Percentiles rank a stretch among this genome's conserved stretches.
These are phyloP conservation scores for Bolboschoenoplectus hybrid DNA, from an alignment of 202 grass and related monocot species.

Conservation along the genomic window DNA sequence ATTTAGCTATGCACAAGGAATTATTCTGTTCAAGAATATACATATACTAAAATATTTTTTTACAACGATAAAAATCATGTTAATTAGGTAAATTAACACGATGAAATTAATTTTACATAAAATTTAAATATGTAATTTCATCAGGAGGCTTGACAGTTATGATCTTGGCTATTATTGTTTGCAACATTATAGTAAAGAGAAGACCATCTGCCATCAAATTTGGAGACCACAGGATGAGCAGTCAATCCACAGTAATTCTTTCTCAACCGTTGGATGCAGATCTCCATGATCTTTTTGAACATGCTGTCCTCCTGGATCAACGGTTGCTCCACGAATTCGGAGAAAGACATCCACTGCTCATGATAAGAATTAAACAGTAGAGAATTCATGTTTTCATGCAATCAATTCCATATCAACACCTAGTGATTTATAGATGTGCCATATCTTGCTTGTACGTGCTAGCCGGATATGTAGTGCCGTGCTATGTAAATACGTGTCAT, in stretches of 20 bases:
- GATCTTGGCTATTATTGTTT: conserved; percentile 61
- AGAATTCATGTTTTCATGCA: neutral
- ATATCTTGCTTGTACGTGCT: no score
- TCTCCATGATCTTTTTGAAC: conserved; percentile 96
- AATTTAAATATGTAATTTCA: neutral
- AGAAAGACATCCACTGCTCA: conserved; percentile 81
- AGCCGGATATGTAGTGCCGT: no score
- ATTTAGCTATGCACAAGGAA: neutral
- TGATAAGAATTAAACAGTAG: neutral
- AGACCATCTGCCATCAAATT: conserved; percentile 78
- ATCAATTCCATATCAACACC: neutral
- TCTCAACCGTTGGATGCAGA: conserved; percentile 75
- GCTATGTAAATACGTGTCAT: no score
- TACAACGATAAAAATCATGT: conserved; percentile 15
- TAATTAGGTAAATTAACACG: neutral
- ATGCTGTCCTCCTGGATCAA: conserved; percentile 91
- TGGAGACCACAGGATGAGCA: conserved; percentile 78
- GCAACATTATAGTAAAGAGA: conserved; percentile 81
- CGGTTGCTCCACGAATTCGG: conserved; percentile 76
- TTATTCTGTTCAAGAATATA: conserved; percentile 19
- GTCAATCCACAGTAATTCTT: conserved; percentile 88
- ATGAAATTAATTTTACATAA: neutral
- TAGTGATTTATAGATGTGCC: no score
- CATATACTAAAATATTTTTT: neutral
- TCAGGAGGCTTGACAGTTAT: conserved; percentile 62